Base-by-base conservation (phyloP, 1,284 basidiomycete species). In the Coniferiporia weirii region DNA sequence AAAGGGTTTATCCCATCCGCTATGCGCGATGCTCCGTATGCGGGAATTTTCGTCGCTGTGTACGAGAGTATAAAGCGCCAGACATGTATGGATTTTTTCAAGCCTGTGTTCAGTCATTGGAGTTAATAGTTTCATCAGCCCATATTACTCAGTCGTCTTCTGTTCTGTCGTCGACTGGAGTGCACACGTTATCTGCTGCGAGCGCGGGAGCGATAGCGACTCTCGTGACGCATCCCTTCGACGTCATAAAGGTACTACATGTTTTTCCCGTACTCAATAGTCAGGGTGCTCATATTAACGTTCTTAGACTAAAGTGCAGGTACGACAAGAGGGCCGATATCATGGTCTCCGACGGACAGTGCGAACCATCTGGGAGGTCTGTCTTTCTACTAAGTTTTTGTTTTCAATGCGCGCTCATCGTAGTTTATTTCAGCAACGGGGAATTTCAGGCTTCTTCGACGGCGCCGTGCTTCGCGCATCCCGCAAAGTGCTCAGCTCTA, bases 21-120 rank as follows among this genome's bases (percentile, higher is more conserved):
- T 0, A 76, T 96, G 20, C 82, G 96, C 40, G 96, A 99, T 70
- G 96, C 96, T 1, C 97, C 96, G 0, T 96, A 98, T 67, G 95
- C 96, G 0, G 96, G 96, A 0, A 71, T 99, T 7, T 99, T 98
- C 66, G 80, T 98, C 17, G 84, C 95, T 0, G 85, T 90, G 55
- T 99, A 99, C 70, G 96, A 98, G 71, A 82, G 83, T 48, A 82
- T 89, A 64, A 95, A 95, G 70, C 78, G 79, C 45, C 79, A 91
- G 63, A 75, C 83, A 4, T 77, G 89, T 88, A 68, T 66, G 80
- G 66, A 12, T 43, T 20, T 47, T 13, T 49, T 47, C 32, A 2
- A 22, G n/a, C 13, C 35, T 47, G 40, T 35, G n/a, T 44, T 17
- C 52, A 22, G 10, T 49, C 19, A 52, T 54, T 55, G 63, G 15